Conservation (phyloP, 371 early-diverging fungal species). For the Capillidium rhysosporum region DNA sequence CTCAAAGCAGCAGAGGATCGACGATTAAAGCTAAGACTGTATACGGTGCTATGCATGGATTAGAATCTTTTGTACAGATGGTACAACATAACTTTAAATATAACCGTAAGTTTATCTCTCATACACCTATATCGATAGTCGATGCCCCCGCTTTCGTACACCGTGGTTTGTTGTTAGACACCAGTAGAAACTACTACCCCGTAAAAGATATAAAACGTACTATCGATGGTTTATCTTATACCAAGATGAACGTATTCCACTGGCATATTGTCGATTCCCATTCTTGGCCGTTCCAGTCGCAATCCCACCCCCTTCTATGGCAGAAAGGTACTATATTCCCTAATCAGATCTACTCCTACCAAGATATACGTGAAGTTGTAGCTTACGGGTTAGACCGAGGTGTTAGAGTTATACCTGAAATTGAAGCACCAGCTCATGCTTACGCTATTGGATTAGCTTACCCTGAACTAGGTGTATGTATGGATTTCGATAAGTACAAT, state of each 20-base stretch:
- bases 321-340: conserved; percentile 35
- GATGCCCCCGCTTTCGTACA: conserved; percentile 48
- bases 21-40: conserved; percentile 7
- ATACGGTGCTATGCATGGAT: conserved; percentile 53
- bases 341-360: conserved; percentile 29
- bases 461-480: conserved; percentile 21
- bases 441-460: conserved; percentile 14
- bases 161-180: conserved; percentile 57
- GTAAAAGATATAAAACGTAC: conserved; percentile 31
- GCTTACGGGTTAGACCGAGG: conserved; percentile 45
- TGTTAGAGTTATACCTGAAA: conserved; percentile 54
- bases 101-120: conserved; percentile 16
- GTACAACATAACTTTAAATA: conserved; percentile 12
- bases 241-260: conserved; percentile 68
- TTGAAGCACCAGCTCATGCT: conserved; percentile 67
- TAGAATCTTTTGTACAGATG: conserved; percentile 55
- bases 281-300: conserved; percentile 44
- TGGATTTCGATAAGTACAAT: conserved; percentile 24
- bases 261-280: conserved; percentile 70
- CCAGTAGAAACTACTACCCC: conserved; percentile 54
- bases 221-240: conserved; percentile 53
- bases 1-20: background rate
- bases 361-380: conserved; percentile 33
- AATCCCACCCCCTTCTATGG: conserved; percentile 32
- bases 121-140: conserved; percentile 35